Base-by-base conservation (phyloP, 345 rosid genomes). In the Citrus sp. region DNA sequence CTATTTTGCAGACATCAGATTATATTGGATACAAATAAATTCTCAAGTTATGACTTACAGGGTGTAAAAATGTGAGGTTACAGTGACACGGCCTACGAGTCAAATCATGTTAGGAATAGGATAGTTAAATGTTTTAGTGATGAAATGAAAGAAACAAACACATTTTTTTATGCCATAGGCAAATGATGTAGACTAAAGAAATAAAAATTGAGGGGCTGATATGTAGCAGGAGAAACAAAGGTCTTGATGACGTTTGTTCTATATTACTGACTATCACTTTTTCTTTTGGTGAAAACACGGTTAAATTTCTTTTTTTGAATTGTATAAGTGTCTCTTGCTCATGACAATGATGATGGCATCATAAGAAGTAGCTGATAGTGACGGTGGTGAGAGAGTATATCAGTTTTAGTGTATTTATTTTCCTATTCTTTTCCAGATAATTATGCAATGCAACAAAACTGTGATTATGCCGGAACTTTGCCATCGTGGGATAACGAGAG, bases 31-130 rank as follows among this genome's bases (percentile, higher is more conserved):
- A 7, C 74, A 77, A 82, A 84, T 67, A 71, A 72, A 32, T 42
- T 5, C 38, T 63, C 77, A 63, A 24, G 54, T 21, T 37, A 38
- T 32, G 40, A 4, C 2, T 68, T n/a, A 68, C 58, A 54, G 2
- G 58, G 2, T 54, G 7, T 68, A 2, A 10, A 24, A 40, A 84
- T 66, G 40, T 68, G 25, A 60, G 34, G 38, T 35, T 78, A 79
- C 72, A 78, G 79, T 37, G 67, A 58, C 56, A 80, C 60, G 72
- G 72, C 76, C 13, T 70, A 75, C 12, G 60, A 75, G 16, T 42
- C 4, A 12, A 42, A 12, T 42, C 16, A 42, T 42, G 16, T 42
- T 42, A 42, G 51, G 51, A 42, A 10, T 12, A 42, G 51, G 51
- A 42, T 12, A 12, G 51, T 42, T 0, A n/a, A 68, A 68, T 37